Evolutionary conservation across 441 rosid genomes (phyloP).

Genomic region (Populus hybrid): DNA sequence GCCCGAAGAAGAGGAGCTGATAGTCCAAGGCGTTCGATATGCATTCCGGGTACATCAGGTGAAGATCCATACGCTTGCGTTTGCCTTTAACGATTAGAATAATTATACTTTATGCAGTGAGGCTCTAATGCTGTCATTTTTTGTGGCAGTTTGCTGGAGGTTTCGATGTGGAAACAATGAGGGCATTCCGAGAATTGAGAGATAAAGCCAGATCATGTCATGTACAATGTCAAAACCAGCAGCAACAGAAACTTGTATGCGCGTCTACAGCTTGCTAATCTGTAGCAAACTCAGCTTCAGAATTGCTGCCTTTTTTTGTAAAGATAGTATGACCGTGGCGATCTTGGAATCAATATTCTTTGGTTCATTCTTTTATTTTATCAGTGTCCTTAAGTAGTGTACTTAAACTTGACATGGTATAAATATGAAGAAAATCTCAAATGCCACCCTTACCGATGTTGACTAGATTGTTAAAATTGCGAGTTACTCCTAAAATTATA

Average conservation of each 20-base stretch:
- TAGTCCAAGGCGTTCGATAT: slow-evolving; percentile 84
- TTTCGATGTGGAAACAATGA: slow-evolving; percentile 90
- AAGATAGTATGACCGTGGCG: slow-evolving; percentile 30
- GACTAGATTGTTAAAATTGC: too few relatives aligned
- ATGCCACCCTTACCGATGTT: too few relatives aligned
- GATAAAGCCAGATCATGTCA: slow-evolving; percentile 83
- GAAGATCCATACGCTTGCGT: neutral
- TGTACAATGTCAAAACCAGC: slow-evolving; percentile 66
- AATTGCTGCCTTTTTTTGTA: slow-evolving; percentile 28
- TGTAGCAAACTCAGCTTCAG: slow-evolving; percentile 92
- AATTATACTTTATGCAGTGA: neutral
- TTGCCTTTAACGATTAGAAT: neutral
- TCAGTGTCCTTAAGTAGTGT: neutral
- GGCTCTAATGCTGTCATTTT: neutral
- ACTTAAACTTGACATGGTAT: neutral
- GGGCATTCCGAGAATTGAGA: slow-evolving; percentile 87
- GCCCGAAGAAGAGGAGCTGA: slow-evolving; percentile 90
- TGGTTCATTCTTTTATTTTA: neutral
- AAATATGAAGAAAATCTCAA: too few relatives aligned
- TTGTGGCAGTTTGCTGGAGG: slow-evolving; percentile 84
- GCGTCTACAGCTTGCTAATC: slow-evolving; percentile 55
- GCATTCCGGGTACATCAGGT: slow-evolving; percentile 99
- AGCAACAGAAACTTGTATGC: slow-evolving; percentile 56
- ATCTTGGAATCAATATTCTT: slow-evolving; percentile 13
- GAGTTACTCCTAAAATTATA: too few relatives aligned